phyloP scores from a whole-genome alignment of 768 basidiomycete species.

The Pleurotus cornucopiae region DNA sequence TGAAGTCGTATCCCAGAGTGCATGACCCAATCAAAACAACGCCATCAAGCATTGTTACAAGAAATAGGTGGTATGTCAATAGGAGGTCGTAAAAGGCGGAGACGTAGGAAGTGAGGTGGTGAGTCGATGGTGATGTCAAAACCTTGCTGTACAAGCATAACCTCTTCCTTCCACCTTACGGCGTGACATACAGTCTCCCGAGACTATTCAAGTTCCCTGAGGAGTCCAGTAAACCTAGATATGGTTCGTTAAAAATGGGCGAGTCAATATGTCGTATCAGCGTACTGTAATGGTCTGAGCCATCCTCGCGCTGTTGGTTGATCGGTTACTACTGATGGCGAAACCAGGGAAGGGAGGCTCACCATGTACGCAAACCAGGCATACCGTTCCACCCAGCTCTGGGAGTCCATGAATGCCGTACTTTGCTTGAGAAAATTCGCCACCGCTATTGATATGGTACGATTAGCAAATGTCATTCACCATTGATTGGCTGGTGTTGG shows the following conservation, averaged over 20 bases:
- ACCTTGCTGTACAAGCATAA: not conserved
- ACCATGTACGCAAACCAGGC: conserved; percentile 42
- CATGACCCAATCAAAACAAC: not conserved
- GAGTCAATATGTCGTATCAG: not conserved
- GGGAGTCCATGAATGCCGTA: conserved; percentile 34
- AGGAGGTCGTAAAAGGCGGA: too few relatives aligned
- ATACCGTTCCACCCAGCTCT: conserved; percentile 41
- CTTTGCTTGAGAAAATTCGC: conserved; percentile 37
- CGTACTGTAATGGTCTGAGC: conserved; percentile 18
- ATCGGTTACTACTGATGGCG: not conserved
- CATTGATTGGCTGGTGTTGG: too few relatives aligned
- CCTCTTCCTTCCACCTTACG: not conserved
- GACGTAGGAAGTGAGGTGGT: too few relatives aligned
- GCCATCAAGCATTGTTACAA: not conserved
- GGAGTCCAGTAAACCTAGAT: conserved; percentile 16
- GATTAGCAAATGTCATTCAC: too few relatives aligned
- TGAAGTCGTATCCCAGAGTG: not conserved
- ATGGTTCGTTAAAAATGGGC: too few relatives aligned
- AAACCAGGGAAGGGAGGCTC: conserved; percentile 1
- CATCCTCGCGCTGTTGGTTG: conserved; percentile 15
- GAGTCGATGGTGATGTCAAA: not conserved
- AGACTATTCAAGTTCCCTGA: conserved; percentile 18
- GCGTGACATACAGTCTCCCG: conserved; percentile 16
- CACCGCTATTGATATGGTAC: conserved; percentile 19
- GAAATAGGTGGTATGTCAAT: not conserved